Evolutionary conservation across 2,329 filamentous ascomycete species (phyloP).

Genomic region (Pleomassaria siparia): DNA sequence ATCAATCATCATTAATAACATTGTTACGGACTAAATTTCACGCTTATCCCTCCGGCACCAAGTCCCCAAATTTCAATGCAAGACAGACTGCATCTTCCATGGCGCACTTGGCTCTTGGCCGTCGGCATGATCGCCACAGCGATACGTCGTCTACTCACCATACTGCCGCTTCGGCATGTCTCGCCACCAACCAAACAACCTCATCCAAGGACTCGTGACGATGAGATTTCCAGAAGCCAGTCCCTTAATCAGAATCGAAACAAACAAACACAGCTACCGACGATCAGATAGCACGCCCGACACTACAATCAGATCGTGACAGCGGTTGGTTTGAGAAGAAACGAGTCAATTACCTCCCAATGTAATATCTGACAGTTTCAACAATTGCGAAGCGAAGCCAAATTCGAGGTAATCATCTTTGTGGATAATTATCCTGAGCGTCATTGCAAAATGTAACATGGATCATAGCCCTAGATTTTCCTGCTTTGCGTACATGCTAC

Average conservation of each 20-base stretch:
- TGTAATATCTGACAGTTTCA: not conserved
- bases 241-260: constrained; percentile 1
- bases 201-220: not conserved
- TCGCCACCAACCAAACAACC: not conserved
- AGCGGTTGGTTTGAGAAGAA: not conserved
- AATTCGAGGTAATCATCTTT: not conserved
- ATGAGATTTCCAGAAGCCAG: not conserved
- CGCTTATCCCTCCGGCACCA: not conserved
- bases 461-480: too few species aligned
- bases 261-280: not conserved
- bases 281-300: not conserved
- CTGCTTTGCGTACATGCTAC: too few species aligned
- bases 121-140: not conserved
- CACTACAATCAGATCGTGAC: not conserved
- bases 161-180: not conserved
- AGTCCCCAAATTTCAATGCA: not conserved
- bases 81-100: not conserved
- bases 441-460: too few species aligned
- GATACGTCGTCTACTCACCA: not conserved
- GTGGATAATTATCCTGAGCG: not conserved
- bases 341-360: not conserved
- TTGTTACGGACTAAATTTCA: too few species aligned
- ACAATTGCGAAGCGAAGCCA: not conserved
- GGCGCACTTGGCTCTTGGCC: not conserved
- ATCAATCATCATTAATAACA: not conserved